Conservation (phyloP, 192 early-diverging fungal species). For the Podila clonocystis region DNA sequence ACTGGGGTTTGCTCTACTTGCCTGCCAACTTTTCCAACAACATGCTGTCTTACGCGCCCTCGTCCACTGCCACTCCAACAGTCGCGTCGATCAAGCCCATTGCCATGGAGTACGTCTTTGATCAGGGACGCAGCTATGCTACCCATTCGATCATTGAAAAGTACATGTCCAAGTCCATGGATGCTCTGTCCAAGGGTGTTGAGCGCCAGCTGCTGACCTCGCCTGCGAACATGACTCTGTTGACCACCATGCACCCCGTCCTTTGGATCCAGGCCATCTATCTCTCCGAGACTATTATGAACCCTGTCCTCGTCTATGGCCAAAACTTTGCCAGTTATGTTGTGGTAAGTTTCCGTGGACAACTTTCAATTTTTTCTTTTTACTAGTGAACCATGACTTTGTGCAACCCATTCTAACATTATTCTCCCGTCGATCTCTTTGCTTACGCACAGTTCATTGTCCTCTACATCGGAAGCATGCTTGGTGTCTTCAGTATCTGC, state of each 20-base stretch:
- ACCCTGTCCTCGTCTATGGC: constrained; percentile 42
- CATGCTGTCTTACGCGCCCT: constrained; percentile 37
- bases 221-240: constrained; percentile 39
- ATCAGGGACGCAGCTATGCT: constrained; percentile 40
- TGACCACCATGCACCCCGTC: constrained; percentile 28
- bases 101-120: constrained; percentile 43
- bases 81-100: constrained; percentile 20
- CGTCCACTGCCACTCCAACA: constrained; percentile 21
- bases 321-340: constrained; percentile 50
- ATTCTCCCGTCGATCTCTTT: neutral
- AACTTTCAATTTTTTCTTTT: neutral
- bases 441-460: constrained; percentile 39
- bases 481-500: constrained; percentile 38
- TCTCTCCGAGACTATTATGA: constrained; percentile 32
- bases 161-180: constrained; percentile 34
- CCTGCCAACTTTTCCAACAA: constrained; percentile 51
- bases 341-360: constrained; percentile 23
- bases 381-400: neutral
- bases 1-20: constrained; percentile 41
- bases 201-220: constrained; percentile 31
- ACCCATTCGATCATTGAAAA: constrained; percentile 45
- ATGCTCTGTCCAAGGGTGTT: constrained; percentile 14
- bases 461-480: constrained; percentile 44
- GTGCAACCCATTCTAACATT: neutral
- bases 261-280: constrained; percentile 41